These are phyloP conservation scores for Coemansia reversa DNA, from an alignment of 192 early-diverging fungal species.

Conservation along the genomic window DNA sequence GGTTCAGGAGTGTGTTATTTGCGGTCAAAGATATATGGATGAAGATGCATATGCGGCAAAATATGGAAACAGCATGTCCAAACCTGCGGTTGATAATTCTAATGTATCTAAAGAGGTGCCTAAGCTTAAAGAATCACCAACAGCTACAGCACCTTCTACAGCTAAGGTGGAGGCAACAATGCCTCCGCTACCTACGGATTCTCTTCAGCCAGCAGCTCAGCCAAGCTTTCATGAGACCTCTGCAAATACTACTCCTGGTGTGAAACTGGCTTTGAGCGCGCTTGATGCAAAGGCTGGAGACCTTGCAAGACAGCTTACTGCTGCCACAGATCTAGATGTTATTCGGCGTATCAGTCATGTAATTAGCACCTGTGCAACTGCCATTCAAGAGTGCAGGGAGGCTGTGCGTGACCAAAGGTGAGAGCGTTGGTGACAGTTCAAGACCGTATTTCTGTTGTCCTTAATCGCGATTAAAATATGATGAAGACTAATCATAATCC, in stretches of 20 bases:
- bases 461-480: background rate
- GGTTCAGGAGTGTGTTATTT: constrained; percentile 42
- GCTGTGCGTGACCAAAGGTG: background rate
- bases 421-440: background rate
- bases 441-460: background rate
- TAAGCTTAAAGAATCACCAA: background rate
- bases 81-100: too few relatives aligned
- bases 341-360: constrained; percentile 23
- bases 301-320: constrained; percentile 22
- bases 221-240: too few relatives aligned
- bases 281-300: constrained; percentile 24
- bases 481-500: too few relatives aligned
- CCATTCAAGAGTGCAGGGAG: constrained; percentile 17
- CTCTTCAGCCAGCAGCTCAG: too few relatives aligned
- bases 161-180: background rate
- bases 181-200: background rate
- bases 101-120: background rate
- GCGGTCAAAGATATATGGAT: constrained; percentile 42
- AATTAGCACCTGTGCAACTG: constrained; percentile 26
- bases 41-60: constrained; percentile 29
- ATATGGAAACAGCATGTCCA: constrained; percentile 16
- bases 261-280: constrained; percentile 16
- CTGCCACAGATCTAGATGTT: constrained; percentile 16
- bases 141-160: background rate
- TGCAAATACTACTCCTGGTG: background rate